Percentiles rank a stretch among this genome's conserved stretches.
Conservation (phyloP, 139 green algal genomes). For the Chlorella sp. region DNA sequence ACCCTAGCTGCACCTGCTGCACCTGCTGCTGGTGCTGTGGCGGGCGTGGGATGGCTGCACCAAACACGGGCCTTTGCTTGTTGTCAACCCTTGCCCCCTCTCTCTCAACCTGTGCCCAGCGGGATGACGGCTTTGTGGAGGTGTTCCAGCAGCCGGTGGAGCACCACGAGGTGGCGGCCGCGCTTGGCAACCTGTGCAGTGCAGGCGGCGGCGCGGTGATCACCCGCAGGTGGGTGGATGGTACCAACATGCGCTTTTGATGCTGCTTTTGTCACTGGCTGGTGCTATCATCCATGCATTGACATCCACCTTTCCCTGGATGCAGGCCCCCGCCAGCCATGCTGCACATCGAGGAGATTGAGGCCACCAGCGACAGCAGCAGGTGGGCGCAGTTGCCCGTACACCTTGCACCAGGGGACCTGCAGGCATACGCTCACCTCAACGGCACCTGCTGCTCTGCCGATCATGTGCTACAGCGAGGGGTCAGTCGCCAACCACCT, state of each 20-base stretch:
- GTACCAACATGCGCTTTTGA: background rate
- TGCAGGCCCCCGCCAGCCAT: too few relatives aligned
- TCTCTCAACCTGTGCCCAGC: background rate
- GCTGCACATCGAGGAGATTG: constrained; percentile 4
- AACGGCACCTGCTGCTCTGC: too few relatives aligned
- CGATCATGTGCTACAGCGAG: background rate
- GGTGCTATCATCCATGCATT: too few relatives aligned
- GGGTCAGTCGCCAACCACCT: background rate
- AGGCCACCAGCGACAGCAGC: background rate
- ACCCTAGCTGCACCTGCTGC: too few relatives aligned
- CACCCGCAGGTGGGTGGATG: background rate
- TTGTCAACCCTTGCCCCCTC: background rate
- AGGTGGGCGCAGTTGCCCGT: too few relatives aligned
- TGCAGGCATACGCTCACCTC: too few relatives aligned
- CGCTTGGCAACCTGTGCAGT: background rate
- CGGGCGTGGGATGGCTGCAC: too few relatives aligned
- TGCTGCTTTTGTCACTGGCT: too few relatives aligned
- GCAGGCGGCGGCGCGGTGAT: background rate
- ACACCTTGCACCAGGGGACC: too few relatives aligned
- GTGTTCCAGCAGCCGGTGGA: constrained; percentile 7
- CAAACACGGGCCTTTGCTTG: background rate
- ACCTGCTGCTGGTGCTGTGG: too few relatives aligned
- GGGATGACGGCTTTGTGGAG: background rate
- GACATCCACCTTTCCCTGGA: background rate
- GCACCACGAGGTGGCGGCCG: background rate